These are phyloP conservation scores for Umbelopsis sp. DNA, from an alignment of 192 early-diverging fungal genomes.

Conservation along the genomic window DNA sequence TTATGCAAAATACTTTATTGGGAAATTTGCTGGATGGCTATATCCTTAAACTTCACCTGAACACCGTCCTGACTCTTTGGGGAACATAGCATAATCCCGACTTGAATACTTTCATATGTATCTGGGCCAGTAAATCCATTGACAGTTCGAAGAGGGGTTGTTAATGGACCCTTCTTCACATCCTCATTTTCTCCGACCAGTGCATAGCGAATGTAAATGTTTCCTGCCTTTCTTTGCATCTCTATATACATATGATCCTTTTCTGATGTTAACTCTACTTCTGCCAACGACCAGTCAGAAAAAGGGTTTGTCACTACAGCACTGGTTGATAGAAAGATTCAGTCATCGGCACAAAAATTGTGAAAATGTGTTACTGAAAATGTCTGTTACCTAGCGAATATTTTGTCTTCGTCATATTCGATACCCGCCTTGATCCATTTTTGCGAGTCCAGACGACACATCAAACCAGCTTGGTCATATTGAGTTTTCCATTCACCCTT, in stretches of 20 bases:
- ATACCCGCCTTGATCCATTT: constrained; percentile 7
- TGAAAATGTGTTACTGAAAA: background rate
- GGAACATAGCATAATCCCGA: background rate
- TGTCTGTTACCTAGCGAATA: background rate
- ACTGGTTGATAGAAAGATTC: background rate
- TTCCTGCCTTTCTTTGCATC: background rate
- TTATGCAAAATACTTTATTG: background rate
- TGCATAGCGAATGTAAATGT: constrained; percentile 7
- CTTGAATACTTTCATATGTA: background rate
- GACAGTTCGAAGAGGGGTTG: constrained; percentile 5
- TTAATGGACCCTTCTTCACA: background rate
- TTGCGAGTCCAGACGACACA: background rate
- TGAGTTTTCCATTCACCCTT: background rate
- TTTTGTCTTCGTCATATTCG: constrained; percentile 5
- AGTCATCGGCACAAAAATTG: no score
- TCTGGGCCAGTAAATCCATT: background rate
- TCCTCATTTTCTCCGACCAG: background rate
- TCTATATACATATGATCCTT: background rate
- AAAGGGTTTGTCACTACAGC: background rate
- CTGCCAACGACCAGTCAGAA: background rate
- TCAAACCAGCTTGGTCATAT: constrained; percentile 13
- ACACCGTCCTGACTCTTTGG: background rate
- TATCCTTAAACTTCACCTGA: background rate
- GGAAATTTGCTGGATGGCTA: background rate
- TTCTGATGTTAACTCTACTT: background rate